Percentiles rank a stretch among this genome's conserved stretches.
phyloP scores from a whole-genome alignment of 495 filamentous ascomycete species.

The Usnea hakonensis region DNA sequence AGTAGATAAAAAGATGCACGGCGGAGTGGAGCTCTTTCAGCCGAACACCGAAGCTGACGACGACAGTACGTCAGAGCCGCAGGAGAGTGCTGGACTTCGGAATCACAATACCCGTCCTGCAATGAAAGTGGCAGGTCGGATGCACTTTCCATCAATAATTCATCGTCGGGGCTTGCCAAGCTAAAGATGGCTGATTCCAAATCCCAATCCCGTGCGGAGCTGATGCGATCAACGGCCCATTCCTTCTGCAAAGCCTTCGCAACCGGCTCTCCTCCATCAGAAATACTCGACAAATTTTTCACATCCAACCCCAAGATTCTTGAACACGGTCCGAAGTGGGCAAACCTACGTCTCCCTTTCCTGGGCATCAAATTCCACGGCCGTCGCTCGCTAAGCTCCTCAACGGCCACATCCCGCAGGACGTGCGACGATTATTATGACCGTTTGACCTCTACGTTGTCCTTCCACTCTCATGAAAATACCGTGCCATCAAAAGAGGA shows the following conservation, averaged over 20 bases:
- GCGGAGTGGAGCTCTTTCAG: neutral
- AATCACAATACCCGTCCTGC: neutral
- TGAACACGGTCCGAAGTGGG: slow-evolving; percentile 35
- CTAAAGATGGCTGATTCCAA: neutral
- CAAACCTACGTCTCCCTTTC: slow-evolving; percentile 29
- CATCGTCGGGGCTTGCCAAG: neutral
- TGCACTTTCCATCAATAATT: neutral
- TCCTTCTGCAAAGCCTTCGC: slow-evolving; percentile 29
- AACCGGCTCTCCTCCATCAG: slow-evolving; percentile 16
- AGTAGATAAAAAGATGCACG: no score
- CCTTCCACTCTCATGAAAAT: slow-evolving; percentile 25
- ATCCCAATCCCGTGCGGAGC: slow-evolving; percentile 1
- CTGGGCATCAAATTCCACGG: slow-evolving; percentile 31
- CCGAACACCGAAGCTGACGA: slow-evolving; percentile 14
- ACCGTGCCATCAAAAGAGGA: slow-evolving; percentile 27
- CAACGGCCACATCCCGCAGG: neutral
- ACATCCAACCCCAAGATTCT: slow-evolving; percentile 27
- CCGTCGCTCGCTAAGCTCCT: slow-evolving; percentile 12
- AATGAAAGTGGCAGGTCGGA: neutral
- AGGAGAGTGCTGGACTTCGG: no score
- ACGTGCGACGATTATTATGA: slow-evolving; percentile 32
- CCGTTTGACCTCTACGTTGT: slow-evolving; percentile 26
- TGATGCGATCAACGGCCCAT: slow-evolving; percentile 17
- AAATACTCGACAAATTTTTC: slow-evolving; percentile 27
- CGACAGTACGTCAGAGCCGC: no score